Base-by-base conservation (phyloP, 192 early-diverging fungal genomes). In the Cetraspora pellucida region DNA sequence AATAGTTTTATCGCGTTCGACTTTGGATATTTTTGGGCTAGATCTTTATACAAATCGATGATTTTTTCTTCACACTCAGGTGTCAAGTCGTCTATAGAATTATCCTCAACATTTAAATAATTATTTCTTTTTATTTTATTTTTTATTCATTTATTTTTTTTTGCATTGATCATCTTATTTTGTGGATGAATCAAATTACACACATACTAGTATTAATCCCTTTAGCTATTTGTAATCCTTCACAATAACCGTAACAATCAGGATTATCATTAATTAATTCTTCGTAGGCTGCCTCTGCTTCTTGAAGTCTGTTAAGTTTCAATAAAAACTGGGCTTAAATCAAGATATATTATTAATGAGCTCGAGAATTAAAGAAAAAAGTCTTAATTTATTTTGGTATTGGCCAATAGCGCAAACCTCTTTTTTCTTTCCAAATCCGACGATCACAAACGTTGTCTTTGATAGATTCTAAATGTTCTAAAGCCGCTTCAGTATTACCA, bases 1-100 rank as follows among this genome's bases (percentile, higher is more conserved):
- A 93, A 75, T 25, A 90, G 87, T 76, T 92, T 90, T 58, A 95
- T 88, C 4, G 90, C 86, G 85, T 94, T 93, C 9, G 97, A 96
- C 17, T 88, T 86, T 60, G 93, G 93, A 79, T 95, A 94, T 81
- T 92, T 86, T 64, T 84, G 78, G 63, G 85, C 83, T 21, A 95
- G 85, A 25, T 75, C 58, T 55, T 69, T 67, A 59, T 79, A 81
- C 16, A 82, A 23, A 0, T 57, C 55, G 46, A 86, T 10, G 17
- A 85, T n/a, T 66, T 77, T 75, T 37, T 58, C 43, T 54, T 83
- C 69, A 50, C 82, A 55, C 46, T 86, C 85, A 75, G 66, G 23
- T 13, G 66, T 47, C 25, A 68, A 68, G 9, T 68, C 45, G 46
- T 27, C 66, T 68, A 49, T n/a, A 11, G 46, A n/a, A n/a, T 44